Percentiles rank a stretch among this genome's conserved stretches.
Conservation (phyloP, 768 basidiomycete species). For the Pleurotus tuoliensis region DNA sequence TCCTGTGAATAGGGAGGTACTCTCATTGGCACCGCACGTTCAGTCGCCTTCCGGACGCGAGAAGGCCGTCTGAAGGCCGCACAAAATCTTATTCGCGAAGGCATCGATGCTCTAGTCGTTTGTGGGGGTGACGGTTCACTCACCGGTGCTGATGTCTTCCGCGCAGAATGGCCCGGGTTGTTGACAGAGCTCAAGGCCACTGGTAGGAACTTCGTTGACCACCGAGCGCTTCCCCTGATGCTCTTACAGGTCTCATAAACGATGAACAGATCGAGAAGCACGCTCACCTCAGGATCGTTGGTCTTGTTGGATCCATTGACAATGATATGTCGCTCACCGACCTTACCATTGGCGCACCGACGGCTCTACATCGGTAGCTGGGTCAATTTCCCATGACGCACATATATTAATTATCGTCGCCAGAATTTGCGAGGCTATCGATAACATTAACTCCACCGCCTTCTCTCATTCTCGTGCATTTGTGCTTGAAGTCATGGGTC, state of each 20-base stretch:
- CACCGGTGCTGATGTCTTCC: slow-evolving; percentile 92
- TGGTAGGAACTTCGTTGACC: slow-evolving; percentile 35
- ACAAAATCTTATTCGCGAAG: slow-evolving; percentile 89
- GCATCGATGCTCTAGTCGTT: slow-evolving; percentile 94
- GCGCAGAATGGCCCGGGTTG: slow-evolving; percentile 92
- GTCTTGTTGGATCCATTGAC: slow-evolving; percentile 98
- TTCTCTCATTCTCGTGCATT: slow-evolving; percentile 95
- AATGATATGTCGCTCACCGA: slow-evolving; percentile 99
- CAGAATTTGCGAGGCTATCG: slow-evolving; percentile 90
- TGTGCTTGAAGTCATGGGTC: slow-evolving; percentile 99
- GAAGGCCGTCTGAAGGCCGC: slow-evolving; percentile 91
- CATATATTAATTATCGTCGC: neutral
- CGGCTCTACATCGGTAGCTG: slow-evolving; percentile 73
- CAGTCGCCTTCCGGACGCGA: slow-evolving; percentile 72
- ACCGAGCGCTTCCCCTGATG: neutral
- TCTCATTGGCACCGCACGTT: slow-evolving; percentile 91
- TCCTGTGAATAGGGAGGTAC: slow-evolving; percentile 71
- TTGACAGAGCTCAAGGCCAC: slow-evolving; percentile 61
- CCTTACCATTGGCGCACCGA: slow-evolving; percentile 93
- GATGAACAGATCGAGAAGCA: slow-evolving; percentile 67
- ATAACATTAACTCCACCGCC: slow-evolving; percentile 97
- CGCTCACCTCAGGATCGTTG: slow-evolving; percentile 89
- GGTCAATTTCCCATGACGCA: neutral
- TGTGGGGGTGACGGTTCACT: slow-evolving; percentile 97
- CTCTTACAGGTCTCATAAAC: slow-evolving; percentile 61